Evolutionary conservation across 1,284 basidiomycete genomes (phyloP).

Genomic region (Coniferiporia sulphurascens): DNA sequence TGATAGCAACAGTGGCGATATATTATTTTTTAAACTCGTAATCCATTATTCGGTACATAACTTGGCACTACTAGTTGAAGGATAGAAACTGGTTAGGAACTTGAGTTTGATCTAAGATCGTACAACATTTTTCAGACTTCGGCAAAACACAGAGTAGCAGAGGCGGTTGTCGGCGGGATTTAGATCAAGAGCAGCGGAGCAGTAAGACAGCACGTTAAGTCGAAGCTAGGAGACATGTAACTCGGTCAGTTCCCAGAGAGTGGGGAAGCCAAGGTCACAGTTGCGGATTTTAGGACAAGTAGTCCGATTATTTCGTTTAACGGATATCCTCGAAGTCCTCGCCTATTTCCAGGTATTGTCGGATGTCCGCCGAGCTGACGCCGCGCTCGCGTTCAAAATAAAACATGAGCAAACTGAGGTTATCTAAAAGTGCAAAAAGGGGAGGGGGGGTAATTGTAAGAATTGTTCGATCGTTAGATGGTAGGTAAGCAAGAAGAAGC

Average conservation of each 20-base stretch:
- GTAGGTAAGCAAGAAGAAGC: background rate
- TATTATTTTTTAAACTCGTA: too few species aligned
- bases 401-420: slow-evolving; percentile 55
- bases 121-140: too few species aligned
- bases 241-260: background rate
- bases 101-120: too few species aligned
- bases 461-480: background rate
- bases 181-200: too few species aligned
- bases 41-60: too few species aligned
- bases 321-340: slow-evolving; percentile 73
- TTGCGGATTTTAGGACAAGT: too few species aligned
- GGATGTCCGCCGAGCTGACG: slow-evolving; percentile 53
- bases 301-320: slow-evolving; percentile 27
- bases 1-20: too few species aligned
- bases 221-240: background rate
- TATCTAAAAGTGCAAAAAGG: slow-evolving; percentile 37
- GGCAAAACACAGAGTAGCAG: too few species aligned
- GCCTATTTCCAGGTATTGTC: slow-evolving; percentile 57
- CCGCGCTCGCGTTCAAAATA: slow-evolving; percentile 61
- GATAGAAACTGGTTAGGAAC: too few species aligned
- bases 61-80: too few species aligned
- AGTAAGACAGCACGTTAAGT: too few species aligned
- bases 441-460: background rate
- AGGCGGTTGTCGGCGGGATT: too few species aligned
- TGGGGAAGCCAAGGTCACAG: background rate